These are phyloP conservation scores for Pythium myriotylum DNA, from an alignment of 352 stramenopile species.

Conservation along the genomic window DNA sequence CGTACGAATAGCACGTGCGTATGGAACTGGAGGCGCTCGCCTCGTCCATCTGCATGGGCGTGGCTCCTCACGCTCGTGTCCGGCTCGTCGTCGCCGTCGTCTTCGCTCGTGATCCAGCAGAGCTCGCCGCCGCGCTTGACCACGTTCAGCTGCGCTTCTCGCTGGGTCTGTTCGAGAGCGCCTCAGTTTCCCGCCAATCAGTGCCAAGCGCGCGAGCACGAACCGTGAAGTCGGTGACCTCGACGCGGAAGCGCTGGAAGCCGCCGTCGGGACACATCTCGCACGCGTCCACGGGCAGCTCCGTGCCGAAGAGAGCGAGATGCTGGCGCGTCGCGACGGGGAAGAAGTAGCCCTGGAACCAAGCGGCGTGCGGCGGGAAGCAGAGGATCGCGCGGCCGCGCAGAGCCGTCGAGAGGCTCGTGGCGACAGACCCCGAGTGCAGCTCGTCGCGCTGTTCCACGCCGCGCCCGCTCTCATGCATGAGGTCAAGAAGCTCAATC, in stretches of 20 bases:
- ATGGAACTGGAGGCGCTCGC: slow-evolving; percentile 18
- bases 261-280: slow-evolving; percentile 59
- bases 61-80: background rate
- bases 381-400: slow-evolving; percentile 54
- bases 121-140: slow-evolving; percentile 66
- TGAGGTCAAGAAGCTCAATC: slow-evolving; percentile 66
- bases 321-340: slow-evolving; percentile 29
- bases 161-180: slow-evolving; percentile 6
- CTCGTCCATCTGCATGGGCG: slow-evolving; percentile 10
- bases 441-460: slow-evolving; percentile 50
- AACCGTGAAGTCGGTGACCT: slow-evolving; percentile 60
- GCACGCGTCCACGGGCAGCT: slow-evolving; percentile 66
- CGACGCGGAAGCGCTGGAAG: slow-evolving; percentile 65
- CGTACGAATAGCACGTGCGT: slow-evolving; percentile 23
- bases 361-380: slow-evolving; percentile 50
- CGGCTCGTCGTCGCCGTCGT: slow-evolving; percentile 27
- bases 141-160: slow-evolving; percentile 47
- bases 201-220: background rate
- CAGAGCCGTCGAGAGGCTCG: background rate
- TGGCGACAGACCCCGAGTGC: slow-evolving; percentile 13
- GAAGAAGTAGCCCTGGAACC: slow-evolving; percentile 76
- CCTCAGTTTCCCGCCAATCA: slow-evolving; percentile 15
- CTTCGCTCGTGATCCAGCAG: slow-evolving; percentile 52
- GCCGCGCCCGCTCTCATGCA: slow-evolving; percentile 41
- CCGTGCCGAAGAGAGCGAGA: slow-evolving; percentile 57